Percentiles rank a stretch among this genome's conserved stretches.
phyloP scores from a whole-genome alignment of 257 asterid species.

The Solanum tarapatanum region DNA sequence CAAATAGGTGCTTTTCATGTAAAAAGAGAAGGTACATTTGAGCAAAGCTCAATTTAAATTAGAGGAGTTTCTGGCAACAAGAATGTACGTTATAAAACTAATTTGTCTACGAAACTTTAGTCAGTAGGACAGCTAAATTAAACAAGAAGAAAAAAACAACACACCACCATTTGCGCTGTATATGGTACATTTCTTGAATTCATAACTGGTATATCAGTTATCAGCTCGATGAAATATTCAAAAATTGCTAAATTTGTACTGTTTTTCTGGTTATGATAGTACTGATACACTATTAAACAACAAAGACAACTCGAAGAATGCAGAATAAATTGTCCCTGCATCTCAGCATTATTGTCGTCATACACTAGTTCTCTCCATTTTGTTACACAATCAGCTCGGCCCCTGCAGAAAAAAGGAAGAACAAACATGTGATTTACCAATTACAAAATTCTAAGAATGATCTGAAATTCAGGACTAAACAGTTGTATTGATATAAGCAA shows the following conservation, averaged over 20 bases:
- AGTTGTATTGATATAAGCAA: background rate
- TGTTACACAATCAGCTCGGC: background rate
- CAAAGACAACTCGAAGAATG: background rate
- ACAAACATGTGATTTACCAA: background rate
- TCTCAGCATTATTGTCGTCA: background rate
- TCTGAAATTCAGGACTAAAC: background rate
- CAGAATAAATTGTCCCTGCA: background rate
- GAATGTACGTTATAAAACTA: background rate
- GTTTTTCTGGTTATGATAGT: background rate
- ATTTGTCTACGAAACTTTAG: background rate
- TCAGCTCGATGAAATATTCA: background rate
- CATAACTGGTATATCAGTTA: background rate
- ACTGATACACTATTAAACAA: background rate
- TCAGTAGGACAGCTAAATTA: background rate
- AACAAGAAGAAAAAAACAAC: background rate
- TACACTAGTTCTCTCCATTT: background rate
- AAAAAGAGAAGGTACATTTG: background rate
- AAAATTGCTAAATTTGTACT: background rate
- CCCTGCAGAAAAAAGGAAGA: background rate
- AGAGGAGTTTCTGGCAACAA: background rate
- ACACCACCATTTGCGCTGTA: background rate
- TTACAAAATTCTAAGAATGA: background rate
- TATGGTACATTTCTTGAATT: background rate
- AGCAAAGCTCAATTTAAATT: background rate
- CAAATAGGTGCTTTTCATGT: background rate